phyloP scores from a whole-genome alignment of 352 stramenopile genomes.

The Pythium chondricola region DNA sequence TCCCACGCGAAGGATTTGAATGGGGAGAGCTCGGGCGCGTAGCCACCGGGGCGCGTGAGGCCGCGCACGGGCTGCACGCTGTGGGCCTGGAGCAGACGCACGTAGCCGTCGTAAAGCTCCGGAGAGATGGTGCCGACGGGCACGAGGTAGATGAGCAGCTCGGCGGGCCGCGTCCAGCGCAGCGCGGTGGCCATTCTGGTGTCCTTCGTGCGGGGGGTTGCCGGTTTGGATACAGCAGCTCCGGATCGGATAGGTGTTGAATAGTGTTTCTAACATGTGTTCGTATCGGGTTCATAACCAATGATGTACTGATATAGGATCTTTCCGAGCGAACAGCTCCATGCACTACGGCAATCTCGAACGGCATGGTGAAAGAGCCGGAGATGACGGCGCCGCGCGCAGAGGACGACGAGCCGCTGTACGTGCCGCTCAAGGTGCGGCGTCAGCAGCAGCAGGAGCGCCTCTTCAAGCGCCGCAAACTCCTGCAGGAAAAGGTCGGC shows the following conservation, averaged over 20 bases:
- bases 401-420: conserved; percentile 41
- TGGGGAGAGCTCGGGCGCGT: conserved; percentile 73
- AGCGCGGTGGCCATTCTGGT: no score
- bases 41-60: conserved; percentile 68
- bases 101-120: conserved; percentile 54
- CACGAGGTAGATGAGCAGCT: conserved; percentile 82
- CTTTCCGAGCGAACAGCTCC: conserved; percentile 5
- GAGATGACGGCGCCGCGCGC: background rate
- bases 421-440: conserved; percentile 76
- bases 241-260: background rate
- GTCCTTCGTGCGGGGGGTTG: no score
- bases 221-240: background rate
- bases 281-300: no score
- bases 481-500: conserved; percentile 46
- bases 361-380: background rate
- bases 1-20: conserved; percentile 74
- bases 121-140: conserved; percentile 60
- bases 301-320: no score
- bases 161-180: conserved; percentile 52
- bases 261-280: background rate
- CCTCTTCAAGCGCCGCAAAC: conserved; percentile 37
- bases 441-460: conserved; percentile 64
- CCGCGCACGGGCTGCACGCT: conserved; percentile 51
- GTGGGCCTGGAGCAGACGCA: conserved; percentile 50
- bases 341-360: background rate